Evolutionary conservation across 371 early-diverging fungal species (phyloP).

Genomic region (Rhizopus stolonifer): DNA sequence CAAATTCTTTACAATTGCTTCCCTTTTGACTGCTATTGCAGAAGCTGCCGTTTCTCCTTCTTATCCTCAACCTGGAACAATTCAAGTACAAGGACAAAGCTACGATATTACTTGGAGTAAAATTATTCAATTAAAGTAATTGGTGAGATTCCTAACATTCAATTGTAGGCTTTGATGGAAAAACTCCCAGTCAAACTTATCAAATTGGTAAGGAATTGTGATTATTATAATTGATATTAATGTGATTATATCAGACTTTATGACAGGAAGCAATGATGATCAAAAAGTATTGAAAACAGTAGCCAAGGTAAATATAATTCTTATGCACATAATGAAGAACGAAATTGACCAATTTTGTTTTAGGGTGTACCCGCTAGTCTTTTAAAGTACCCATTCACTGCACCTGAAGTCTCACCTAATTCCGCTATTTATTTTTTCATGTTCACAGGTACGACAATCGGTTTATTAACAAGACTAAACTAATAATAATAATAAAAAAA

Average conservation of each 20-base stretch:
- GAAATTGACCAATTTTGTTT: background rate
- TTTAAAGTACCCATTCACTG: conserved; percentile 20
- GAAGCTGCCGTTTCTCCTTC: conserved; percentile 39
- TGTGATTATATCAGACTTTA: conserved; percentile 27
- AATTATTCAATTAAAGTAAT: background rate
- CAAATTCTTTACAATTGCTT: conserved; percentile 17
- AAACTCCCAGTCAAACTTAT: conserved; percentile 16
- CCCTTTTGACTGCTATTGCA: conserved; percentile 13
- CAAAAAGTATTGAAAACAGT: conserved; percentile 30
- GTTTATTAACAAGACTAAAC: too few species aligned
- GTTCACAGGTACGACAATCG: conserved; percentile 32
- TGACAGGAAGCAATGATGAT: conserved; percentile 38
- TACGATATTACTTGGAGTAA: conserved; percentile 47
- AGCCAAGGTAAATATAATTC: conserved; percentile 27
- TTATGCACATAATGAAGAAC: background rate
- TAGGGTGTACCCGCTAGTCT: conserved; percentile 18
- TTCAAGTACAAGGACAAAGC: conserved; percentile 36
- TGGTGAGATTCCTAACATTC: background rate
- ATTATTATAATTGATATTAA: background rate
- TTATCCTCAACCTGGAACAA: conserved; percentile 44
- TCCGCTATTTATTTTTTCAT: conserved; percentile 50
- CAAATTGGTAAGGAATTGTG: conserved; percentile 16
- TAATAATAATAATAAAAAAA: too few species aligned
- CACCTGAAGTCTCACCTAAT: conserved; percentile 40
- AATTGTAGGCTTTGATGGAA: conserved; percentile 23